Evolutionary conservation across 2,329 filamentous ascomycete genomes (phyloP), one percentile per base, ranked within the genome.

Genomic region (Zelopaecilomyces penicillatus): DNA sequence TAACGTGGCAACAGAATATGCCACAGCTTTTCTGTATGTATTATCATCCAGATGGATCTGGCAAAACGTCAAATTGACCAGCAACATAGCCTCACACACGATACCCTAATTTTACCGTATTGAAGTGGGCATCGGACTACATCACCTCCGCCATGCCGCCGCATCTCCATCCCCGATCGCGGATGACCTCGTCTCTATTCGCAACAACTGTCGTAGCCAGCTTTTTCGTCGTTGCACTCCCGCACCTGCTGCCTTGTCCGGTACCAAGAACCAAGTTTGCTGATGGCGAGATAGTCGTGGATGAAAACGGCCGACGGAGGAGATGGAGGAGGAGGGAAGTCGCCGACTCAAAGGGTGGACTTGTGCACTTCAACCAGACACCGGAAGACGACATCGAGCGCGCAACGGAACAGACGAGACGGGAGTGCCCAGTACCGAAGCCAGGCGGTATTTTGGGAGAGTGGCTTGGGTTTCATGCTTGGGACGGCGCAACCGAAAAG

Each of bases 391-490:
- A 70, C 51, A 49, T 50, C 12, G 56, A 55, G 44, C 41, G 53
- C 46, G 51, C 51, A 39, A 38, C 68, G 57, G 53, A 72, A 63
- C 71, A 68, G 43, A 59, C 66, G 38, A 74, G 73, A 58, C 76
- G 87, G 57, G 87, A 94, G 61, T 98, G 93, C 60, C 93, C 93
- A 0, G 82, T 98, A 9, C 93, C 93, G 5, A 96, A 96, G 65
- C 91, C 93, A 0, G 75, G 80, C 30, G 90, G 89, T 3, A 67
- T 89, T 31, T 67, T 95, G 38, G 87, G 86, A 9, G 78, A 85
- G 58, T 71, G 91, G 54, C 66, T 93, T 50, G 87, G 87, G 0
- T 85, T 91, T 59, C 75, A 74, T 53, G 41, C 39, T 11, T 34
- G 27, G 5, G 28, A 41, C 9, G 53, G 55, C 39, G 54, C 56